Base-by-base conservation (phyloP, 2,329 filamentous ascomycete species). In the Pseudogymnoascus sp. region DNA sequence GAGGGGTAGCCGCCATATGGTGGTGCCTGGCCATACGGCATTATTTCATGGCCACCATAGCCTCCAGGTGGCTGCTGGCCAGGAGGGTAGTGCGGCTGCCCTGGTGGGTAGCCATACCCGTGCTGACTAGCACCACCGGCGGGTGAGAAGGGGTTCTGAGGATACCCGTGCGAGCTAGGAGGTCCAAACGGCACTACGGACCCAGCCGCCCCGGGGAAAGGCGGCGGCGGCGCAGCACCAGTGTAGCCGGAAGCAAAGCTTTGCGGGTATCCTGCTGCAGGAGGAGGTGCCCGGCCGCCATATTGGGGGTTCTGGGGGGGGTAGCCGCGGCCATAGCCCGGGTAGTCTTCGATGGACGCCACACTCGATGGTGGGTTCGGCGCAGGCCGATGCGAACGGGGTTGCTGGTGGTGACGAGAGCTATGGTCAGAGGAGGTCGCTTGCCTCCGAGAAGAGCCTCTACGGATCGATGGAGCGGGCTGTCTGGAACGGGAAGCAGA, bases 271-370 rank as follows among this genome's bases (percentile, higher is more conserved):
- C 68, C 65, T 63, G 68, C 64, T 59, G 63, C 62, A 10, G 29
- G 29, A 3, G 48, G 48, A 65, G 70, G 66, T 62, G 60, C 64
- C 61, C 68, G 64, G 21, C 64, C 67, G 62, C 66, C 67, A 62
- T 67, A 70, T 31, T 63, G 64, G 37, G 61, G 64, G 65, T 72
- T 61, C 65, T 72, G 70, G 59, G 70, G 70, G 61, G 72, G 69
- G 42, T 69, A 70, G 65, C 69, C 68, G 68, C 64, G 74, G 74
- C 76, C 80, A 78, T 74, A 77, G 68, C 69, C 73, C 65, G 76
- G 74, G 71, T 81, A 87, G n/a, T 89, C 85, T 25, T 89, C 85
- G 18, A 79, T 79, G 36, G 82, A 82, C 72, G 88, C 87, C 77
- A 82, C 79, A 72, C 81, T 88, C 77, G 84, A 82, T 61, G 83